Evolutionary conservation across 305 asterid species (phyloP), one percentile per base, ranked within the genome.

Genomic region (Andrographis paniculata): DNA sequence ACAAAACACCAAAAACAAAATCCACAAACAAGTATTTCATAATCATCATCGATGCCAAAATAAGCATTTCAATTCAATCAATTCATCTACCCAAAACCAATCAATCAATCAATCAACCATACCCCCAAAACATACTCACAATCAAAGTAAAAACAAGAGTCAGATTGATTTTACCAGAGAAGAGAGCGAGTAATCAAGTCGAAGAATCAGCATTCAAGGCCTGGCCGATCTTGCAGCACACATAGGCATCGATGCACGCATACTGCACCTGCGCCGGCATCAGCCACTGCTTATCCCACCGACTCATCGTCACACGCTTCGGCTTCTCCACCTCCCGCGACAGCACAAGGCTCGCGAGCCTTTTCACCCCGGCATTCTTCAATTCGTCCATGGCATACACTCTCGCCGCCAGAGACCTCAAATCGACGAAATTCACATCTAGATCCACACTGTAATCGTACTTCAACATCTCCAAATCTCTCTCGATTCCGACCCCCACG

Each of bases 401-500:
- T n/a, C 22, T 51, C 60, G 63, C 74, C 36, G 78, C 78, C 48
- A 59, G 1, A 5, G 20, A 17, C 66, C 75, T 43, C 55, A 70
- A 39, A 63, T 74, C 77, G 55, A 60, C 74, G 14, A 41, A 9
- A 0, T 53, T 65, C 37, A 52, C 19, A 6, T 51, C 35, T 21
- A 50, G 67, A 12, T 42, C 53, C 9, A 76, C 36, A 43, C 2
- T 17, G 52, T 70, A 57, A 14, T 70, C 84, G n/a, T 37, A 49
- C 15, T 39, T 59, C 30, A 73, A 33, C 40, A 64, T 73, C 22
- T 67, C 67, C 61, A 60, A 39, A 48, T 73, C 78, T 17, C 7
- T 9, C 0, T 44, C 24, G 13, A 76, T 28, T 11, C 76, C 80
- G 21, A 77, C 33, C 6, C 78, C 80, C 9, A 70, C 76, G 55